A percentile compares a stretch with the other conserved stretches of the same genome.
phyloP scores from a whole-genome alignment of 768 basidiomycete species.

The Termitomyces sp. region DNA sequence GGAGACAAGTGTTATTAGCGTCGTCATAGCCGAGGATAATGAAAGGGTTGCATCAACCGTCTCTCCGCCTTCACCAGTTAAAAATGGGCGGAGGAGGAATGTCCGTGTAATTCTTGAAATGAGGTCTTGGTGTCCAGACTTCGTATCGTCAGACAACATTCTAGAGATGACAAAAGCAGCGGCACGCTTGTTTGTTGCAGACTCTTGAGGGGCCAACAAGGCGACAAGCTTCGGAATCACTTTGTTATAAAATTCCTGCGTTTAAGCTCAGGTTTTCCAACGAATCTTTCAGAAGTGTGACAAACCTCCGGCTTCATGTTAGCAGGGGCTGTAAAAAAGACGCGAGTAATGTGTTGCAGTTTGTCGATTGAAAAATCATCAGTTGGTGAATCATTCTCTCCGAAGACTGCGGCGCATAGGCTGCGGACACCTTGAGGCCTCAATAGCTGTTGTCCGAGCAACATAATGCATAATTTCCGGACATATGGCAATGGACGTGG shows the following conservation, averaged over 20 bases:
- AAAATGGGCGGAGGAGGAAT: conserved; percentile 50
- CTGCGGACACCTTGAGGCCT: conserved; percentile 67
- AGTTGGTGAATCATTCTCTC: conserved; percentile 43
- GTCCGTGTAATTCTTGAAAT: conserved; percentile 35
- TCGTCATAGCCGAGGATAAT: conserved; percentile 31
- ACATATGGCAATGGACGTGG: conserved; percentile 42
- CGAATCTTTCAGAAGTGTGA: not conserved
- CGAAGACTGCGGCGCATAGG: conserved; percentile 63
- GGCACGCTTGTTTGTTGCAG: conserved; percentile 47
- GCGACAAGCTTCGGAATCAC: conserved; percentile 52
- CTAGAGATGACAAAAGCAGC: conserved; percentile 67
- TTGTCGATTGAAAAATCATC: conserved; percentile 60
- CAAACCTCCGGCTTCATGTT: conserved; percentile 50
- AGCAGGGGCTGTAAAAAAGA: conserved; percentile 59
- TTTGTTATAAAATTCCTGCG: conserved; percentile 55
- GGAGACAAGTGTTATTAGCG: conserved; percentile 50
- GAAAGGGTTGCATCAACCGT: not conserved
- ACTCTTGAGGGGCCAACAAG: conserved; percentile 37
- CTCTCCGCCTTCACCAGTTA: conserved; percentile 10
- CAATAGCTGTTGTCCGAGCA: conserved; percentile 67
- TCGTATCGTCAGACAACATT: conserved; percentile 40
- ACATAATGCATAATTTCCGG: conserved; percentile 50
- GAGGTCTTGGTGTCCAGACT: conserved; percentile 18
- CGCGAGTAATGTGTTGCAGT: conserved; percentile 63
- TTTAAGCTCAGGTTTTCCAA: not conserved